Evolutionary conservation across 805 yeast genomes (phyloP), one percentile per base, ranked within the genome.

Genomic region (Suhomyces xylopsoci): DNA sequence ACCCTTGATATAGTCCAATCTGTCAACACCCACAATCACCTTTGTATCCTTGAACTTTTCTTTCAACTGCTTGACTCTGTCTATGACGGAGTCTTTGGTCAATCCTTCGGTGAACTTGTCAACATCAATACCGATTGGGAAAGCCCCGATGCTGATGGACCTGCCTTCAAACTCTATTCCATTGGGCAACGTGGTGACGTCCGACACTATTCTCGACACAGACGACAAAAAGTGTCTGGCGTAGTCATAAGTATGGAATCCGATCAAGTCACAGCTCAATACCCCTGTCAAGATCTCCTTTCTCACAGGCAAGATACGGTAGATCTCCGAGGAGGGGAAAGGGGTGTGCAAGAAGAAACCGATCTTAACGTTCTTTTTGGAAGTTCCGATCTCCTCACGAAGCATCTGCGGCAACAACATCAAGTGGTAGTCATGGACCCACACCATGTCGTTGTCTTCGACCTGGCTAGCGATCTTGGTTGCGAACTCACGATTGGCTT

Each of bases 161-260:
- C 93, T 76, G 26, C 90, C 88, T 44, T 83, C 76, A 65, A 80
- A 90, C 56, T 87, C 86, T 17, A 94, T 88, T 17, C 97, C 97
- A 58, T 91, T 92, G 3, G 99, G 99, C 55, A 88, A 77, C 0
- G 97, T 91, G 48, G 85, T 86, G 7, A 91, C 83, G 55, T 88
- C 81, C 7, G 70, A 57, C 50, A 94, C 79, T 17, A 94, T 88
- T 52, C 96, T 79, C 54, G 91, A 85, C 9, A 94, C 96, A 0
- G 96, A 85, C 17, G 96, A 87, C 50, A 96, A 71, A 71, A 96
- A 94, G 75, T 94, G 99, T 61, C 99, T 81, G 10, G 97, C 98
- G 65, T 94, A 94, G 69, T 94, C 99, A 69, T 94, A 96, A n/a
- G 99, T 94, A 69, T 94, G 99, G 80, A 94, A 94, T 0, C 99